These are phyloP conservation scores for Backusella westeae DNA, from an alignment of 192 early-diverging fungal species.

Conservation along the genomic window DNA sequence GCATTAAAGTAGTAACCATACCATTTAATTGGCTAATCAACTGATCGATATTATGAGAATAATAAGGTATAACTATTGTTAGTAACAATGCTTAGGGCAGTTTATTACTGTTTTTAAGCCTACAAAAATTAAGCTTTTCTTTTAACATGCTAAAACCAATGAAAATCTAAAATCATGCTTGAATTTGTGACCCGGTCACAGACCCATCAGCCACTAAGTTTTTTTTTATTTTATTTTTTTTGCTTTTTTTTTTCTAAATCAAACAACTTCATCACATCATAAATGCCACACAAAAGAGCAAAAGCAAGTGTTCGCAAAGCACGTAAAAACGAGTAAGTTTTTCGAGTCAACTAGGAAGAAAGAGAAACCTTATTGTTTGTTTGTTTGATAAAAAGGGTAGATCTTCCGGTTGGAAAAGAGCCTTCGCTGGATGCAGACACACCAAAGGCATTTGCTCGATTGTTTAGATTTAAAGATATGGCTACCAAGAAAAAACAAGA, in stretches of 20 bases:
- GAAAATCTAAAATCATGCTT: not conserved
- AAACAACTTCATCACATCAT: not conserved
- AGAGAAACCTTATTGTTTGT: not conserved
- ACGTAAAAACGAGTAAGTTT: slow-evolving; percentile 18
- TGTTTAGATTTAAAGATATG: slow-evolving; percentile 40
- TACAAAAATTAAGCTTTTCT: too few species aligned
- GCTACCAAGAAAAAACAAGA: slow-evolving; percentile 19
- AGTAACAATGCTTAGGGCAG: not conserved
- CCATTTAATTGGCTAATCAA: not conserved
- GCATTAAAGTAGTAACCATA: too few species aligned
- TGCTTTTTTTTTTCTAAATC: not conserved
- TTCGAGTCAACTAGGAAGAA: not conserved
- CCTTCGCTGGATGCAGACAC: slow-evolving; percentile 30
- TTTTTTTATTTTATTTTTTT: not conserved
- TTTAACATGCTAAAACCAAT: not conserved
- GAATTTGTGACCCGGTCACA: not conserved
- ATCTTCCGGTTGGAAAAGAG: slow-evolving; percentile 37
- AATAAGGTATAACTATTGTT: not conserved
- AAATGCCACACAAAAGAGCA: slow-evolving; percentile 33
- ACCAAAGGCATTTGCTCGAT: slow-evolving; percentile 40
- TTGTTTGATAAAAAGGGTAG: slow-evolving; percentile 13
- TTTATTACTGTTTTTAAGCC: not conserved
- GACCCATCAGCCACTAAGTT: not conserved
- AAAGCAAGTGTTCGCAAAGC: slow-evolving; percentile 29
- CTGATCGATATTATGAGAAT: not conserved